A percentile compares a stretch with the other conserved stretches of the same genome.
Evolutionary conservation across 2,329 filamentous ascomycete genomes (phyloP).

Genomic region (Penicillium capsulatum): DNA sequence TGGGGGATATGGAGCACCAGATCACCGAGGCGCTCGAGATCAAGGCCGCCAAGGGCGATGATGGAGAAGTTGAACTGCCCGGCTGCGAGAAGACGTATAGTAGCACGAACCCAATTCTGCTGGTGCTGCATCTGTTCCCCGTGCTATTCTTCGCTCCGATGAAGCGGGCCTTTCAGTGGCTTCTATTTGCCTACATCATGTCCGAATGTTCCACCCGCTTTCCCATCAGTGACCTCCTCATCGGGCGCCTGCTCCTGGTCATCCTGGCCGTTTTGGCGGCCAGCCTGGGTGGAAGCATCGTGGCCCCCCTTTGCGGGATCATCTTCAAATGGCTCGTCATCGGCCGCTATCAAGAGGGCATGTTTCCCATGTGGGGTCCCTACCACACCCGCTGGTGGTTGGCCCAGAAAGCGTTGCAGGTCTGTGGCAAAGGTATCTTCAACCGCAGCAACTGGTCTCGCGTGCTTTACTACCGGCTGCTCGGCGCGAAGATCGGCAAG

Average conservation of each 20-base stretch:
- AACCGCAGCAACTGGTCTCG: slow-evolving; percentile 34
- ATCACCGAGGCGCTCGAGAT: slow-evolving; percentile 10
- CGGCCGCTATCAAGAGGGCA: slow-evolving; percentile 50
- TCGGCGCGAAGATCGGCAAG: slow-evolving; percentile 53
- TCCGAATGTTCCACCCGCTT: slow-evolving; percentile 32
- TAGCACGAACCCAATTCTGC: slow-evolving; percentile 49
- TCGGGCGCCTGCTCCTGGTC: slow-evolving; percentile 50
- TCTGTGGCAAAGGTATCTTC: slow-evolving; percentile 43
- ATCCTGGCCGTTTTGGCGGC: slow-evolving; percentile 45
- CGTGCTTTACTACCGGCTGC: slow-evolving; percentile 48
- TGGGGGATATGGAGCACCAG: slow-evolving; percentile 35
- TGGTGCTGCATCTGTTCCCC: slow-evolving; percentile 51
- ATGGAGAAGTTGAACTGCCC: slow-evolving; percentile 25
- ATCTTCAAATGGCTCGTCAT: slow-evolving; percentile 54
- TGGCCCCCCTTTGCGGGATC: slow-evolving; percentile 49
- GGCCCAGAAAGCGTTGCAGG: slow-evolving; percentile 50
- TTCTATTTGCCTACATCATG: slow-evolving; percentile 49
- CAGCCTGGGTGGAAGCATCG: slow-evolving; percentile 37
- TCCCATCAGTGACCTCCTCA: slow-evolving; percentile 37
- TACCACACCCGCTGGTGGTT: slow-evolving; percentile 60
- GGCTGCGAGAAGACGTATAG: slow-evolving; percentile 38
- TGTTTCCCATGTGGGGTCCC: slow-evolving; percentile 57
- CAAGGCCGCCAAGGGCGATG: slow-evolving; percentile 13
- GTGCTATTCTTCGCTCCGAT: slow-evolving; percentile 50
- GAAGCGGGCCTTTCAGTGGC: slow-evolving; percentile 52